phyloP scores from a whole-genome alignment of 331 rosid species.

The Acacia concinna region DNA sequence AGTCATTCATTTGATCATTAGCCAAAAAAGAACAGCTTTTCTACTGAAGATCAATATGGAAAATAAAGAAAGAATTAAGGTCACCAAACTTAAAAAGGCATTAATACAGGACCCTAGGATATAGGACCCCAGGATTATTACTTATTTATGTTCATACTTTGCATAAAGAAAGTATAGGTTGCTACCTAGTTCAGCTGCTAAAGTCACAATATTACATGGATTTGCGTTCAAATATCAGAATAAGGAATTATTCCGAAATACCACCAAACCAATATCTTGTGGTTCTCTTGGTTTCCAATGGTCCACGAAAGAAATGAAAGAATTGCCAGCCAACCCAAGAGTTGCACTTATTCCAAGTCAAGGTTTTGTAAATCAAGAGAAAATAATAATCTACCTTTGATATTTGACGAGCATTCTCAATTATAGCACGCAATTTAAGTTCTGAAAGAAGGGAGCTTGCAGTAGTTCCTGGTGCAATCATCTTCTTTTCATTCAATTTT shows the following conservation, averaged over 20 bases:
- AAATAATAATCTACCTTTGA: slow-evolving; percentile 59
- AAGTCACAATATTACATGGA: slow-evolving; percentile 6
- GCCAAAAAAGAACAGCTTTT: not conserved
- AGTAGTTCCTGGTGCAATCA: slow-evolving; percentile 59
- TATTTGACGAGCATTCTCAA: slow-evolving; percentile 71
- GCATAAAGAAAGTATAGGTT: slow-evolving; percentile 13
- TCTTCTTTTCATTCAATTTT: slow-evolving; percentile 69
- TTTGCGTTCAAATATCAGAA: slow-evolving; percentile 14
- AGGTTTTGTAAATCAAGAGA: slow-evolving; percentile 21
- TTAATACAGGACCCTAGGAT: slow-evolving; percentile 14
- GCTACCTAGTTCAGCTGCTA: slow-evolving; percentile 17
- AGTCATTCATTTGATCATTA: slow-evolving; percentile 30
- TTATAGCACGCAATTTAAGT: slow-evolving; percentile 58
- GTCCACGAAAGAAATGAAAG: slow-evolving; percentile 22
- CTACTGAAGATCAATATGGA: slow-evolving; percentile 25
- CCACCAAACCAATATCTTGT: not conserved
- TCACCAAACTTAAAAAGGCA: slow-evolving; percentile 25
- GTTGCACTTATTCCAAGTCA: slow-evolving; percentile 21
- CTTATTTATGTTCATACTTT: slow-evolving; percentile 16
- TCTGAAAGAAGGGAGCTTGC: slow-evolving; percentile 72
- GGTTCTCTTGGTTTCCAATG: slow-evolving; percentile 21
- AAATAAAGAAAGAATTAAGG: slow-evolving; percentile 11
- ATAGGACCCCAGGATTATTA: not conserved
- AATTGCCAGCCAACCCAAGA: slow-evolving; percentile 26
- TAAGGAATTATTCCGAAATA: slow-evolving; percentile 4